phyloP scores from a whole-genome alignment of 345 rosid genomes.

The Brassica juncea region DNA sequence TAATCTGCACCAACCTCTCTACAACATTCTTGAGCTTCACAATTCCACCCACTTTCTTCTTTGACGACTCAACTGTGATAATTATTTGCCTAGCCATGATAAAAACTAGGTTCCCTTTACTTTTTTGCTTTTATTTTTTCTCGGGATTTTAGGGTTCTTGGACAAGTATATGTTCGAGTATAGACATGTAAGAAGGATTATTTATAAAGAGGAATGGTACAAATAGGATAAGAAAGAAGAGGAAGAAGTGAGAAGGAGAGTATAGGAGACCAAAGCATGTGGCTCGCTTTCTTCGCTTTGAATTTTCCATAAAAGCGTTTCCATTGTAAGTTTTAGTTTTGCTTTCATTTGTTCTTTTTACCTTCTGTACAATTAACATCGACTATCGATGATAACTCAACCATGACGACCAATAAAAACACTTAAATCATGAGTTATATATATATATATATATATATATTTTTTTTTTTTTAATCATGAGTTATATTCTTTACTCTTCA shows the following conservation, averaged over 20 bases:
- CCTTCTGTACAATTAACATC: background rate
- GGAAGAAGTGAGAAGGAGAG: conserved; percentile 26
- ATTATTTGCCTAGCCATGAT: conserved; percentile 44
- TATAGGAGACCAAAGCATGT: conserved; percentile 49
- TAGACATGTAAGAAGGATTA: conserved; percentile 6
- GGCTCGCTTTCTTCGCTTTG: conserved; percentile 31
- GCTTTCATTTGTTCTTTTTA: background rate
- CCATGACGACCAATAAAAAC: background rate
- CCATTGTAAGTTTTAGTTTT: background rate
- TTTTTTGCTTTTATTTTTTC: background rate
- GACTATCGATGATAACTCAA: background rate
- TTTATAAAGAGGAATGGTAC: conserved; percentile 27
- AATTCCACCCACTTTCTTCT: conserved; percentile 38
- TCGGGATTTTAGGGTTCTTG: background rate
- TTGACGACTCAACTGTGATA: conserved; percentile 26
- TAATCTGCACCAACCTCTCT: conserved; percentile 38
- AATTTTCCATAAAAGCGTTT: conserved; percentile 32
- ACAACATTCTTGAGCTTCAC: conserved; percentile 47
- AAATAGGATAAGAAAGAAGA: conserved; percentile 27
- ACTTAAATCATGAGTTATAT: background rate
- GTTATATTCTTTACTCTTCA: background rate
- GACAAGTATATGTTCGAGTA: conserved; percentile 9
- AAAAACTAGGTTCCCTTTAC: background rate
- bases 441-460: too few species aligned
- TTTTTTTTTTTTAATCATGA: background rate